Percentiles rank a stretch among this genome's conserved stretches.
These are phyloP conservation scores for Kwoniella dendrophila DNA, from an alignment of 768 basidiomycete genomes.

Conservation along the genomic window DNA sequence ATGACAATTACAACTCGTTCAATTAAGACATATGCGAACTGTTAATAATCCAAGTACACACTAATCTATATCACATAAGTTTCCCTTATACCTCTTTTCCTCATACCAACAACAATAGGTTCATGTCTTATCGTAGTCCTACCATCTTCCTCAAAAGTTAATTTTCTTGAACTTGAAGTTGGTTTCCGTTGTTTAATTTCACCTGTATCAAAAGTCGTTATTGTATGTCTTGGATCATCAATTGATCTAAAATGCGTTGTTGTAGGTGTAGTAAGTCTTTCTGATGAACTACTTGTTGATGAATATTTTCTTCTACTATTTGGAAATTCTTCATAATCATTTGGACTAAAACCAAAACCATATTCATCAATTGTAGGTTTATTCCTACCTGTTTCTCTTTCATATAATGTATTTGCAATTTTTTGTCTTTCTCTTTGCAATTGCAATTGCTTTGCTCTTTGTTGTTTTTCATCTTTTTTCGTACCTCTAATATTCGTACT, in stretches of 20 bases:
- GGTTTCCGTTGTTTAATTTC: too few relatives aligned
- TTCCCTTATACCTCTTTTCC: slow-evolving; percentile 16
- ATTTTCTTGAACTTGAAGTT: slow-evolving; percentile 1
- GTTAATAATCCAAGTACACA: not conserved
- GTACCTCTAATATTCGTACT: not conserved
- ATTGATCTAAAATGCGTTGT: not conserved
- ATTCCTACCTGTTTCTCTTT: too few relatives aligned
- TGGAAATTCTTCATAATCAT: not conserved
- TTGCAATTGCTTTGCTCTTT: too few relatives aligned
- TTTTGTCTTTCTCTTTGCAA: too few relatives aligned
- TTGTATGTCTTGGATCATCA: not conserved
- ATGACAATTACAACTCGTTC: too few relatives aligned
- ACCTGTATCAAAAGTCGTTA: not conserved
- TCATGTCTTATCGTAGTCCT: slow-evolving; percentile 4
- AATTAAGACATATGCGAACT: not conserved
- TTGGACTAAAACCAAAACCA: too few relatives aligned
- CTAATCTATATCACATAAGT: not conserved
- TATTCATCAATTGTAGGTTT: not conserved
- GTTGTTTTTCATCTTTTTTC: slow-evolving; percentile 2
- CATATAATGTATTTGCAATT: too few relatives aligned
- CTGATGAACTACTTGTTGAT: not conserved
- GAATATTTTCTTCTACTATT: not conserved
- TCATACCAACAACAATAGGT: slow-evolving; percentile 20
- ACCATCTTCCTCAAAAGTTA: slow-evolving; percentile 7
- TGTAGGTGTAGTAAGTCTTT: not conserved